Evolutionary conservation across 306 rosid genomes (phyloP).

Genomic region (Vigna hirtella): DNA sequence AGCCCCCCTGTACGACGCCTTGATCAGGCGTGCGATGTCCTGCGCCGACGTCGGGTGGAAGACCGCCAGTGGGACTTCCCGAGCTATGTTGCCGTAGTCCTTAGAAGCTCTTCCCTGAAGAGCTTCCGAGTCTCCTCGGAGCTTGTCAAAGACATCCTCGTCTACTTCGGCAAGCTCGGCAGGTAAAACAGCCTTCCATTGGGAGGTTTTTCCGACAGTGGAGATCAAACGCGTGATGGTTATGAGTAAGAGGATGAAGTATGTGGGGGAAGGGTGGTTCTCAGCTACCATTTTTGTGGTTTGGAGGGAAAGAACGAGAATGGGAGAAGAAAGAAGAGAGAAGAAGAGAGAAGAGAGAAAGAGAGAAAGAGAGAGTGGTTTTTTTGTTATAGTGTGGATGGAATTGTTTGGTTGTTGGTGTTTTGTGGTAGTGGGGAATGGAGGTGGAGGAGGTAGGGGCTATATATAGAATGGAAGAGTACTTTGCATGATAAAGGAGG

Average conservation of each 20-base stretch:
- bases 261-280: conserved; percentile 46
- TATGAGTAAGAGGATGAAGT: conserved; percentile 49
- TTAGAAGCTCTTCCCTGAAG: conserved; percentile 51
- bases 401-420: conserved; percentile 4
- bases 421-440: conserved; percentile 33
- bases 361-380: too few relatives aligned
- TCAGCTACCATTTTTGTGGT: conserved; percentile 48
- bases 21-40: conserved; percentile 54
- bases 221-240: conserved; percentile 59
- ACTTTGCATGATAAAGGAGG: conserved; percentile 56
- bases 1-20: conserved; percentile 46
- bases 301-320: conserved; percentile 35
- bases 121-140: conserved; percentile 54
- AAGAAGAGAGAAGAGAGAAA: too few relatives aligned
- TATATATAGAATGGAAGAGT: conserved; percentile 46
- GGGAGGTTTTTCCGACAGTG: conserved; percentile 57
- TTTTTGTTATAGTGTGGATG: not conserved
- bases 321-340: not conserved
- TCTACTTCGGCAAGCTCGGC: not conserved
- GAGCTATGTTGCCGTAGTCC: conserved; percentile 72
- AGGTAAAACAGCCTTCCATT: conserved; percentile 40
- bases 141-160: conserved; percentile 30
- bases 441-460: conserved; percentile 32
- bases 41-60: conserved; percentile 55
- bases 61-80: conserved; percentile 59